Percentiles rank a stretch among this genome's conserved stretches.
phyloP scores from a whole-genome alignment of 2,329 filamentous ascomycete genomes.

The Alternaria sp. region DNA sequence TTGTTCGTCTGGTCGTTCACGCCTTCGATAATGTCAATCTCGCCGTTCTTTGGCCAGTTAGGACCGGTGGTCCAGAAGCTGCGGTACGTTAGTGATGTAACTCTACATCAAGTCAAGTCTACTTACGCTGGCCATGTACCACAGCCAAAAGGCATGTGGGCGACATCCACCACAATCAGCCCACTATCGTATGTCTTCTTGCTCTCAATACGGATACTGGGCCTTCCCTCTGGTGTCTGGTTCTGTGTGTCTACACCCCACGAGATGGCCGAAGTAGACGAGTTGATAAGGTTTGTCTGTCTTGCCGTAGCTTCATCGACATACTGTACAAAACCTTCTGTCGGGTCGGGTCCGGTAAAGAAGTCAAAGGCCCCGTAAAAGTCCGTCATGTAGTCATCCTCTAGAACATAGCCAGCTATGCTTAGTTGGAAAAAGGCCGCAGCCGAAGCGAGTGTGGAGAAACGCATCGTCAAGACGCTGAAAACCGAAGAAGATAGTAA shows the following conservation, averaged over 20 bases:
- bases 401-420: conserved; percentile 53
- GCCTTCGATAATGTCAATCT: conserved; percentile 61
- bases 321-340: conserved; percentile 55
- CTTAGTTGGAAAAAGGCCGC: conserved; percentile 45
- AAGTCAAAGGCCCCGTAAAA: conserved; percentile 59
- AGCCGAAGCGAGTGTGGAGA: conserved; percentile 46
- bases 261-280: conserved; percentile 48
- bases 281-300: conserved; percentile 53
- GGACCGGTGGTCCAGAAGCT: conserved; percentile 48
- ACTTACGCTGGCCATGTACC: conserved; percentile 62
- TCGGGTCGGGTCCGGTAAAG: conserved; percentile 56
- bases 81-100: conserved; percentile 16
- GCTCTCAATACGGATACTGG: conserved; percentile 59
- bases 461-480: conserved; percentile 47
- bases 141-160: conserved; percentile 62
- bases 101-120: not conserved
- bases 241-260: conserved; percentile 58
- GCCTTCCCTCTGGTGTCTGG: conserved; percentile 51
- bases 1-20: conserved; percentile 56
- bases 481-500: conserved; percentile 32
- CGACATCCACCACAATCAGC: conserved; percentile 60
- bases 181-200: conserved; percentile 58
- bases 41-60: conserved; percentile 51
- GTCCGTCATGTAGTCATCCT: conserved; percentile 53
- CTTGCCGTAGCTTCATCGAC: conserved; percentile 51